Conservation (phyloP, 352 stramenopile species). For the Pythium chondricola region DNA sequence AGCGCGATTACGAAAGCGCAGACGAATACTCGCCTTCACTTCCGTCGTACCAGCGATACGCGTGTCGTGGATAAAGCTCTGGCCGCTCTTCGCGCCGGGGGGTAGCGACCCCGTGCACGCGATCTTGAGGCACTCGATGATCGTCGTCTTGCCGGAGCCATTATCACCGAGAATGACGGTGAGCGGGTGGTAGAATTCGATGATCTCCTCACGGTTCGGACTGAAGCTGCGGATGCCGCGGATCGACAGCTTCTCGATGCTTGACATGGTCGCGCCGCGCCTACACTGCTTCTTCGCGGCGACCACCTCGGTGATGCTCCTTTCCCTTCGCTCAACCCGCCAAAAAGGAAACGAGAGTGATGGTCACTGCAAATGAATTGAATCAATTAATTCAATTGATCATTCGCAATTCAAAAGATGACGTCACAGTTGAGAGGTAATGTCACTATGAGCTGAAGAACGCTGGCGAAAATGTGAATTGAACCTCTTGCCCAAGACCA, state of each 20-base stretch:
- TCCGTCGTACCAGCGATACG: slow-evolving; percentile 91
- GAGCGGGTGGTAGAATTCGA: slow-evolving; percentile 98
- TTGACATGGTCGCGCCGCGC: slow-evolving; percentile 83
- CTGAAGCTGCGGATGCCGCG: slow-evolving; percentile 97
- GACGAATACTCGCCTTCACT: slow-evolving; percentile 77
- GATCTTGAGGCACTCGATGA: slow-evolving; percentile 99
- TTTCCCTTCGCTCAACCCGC: slow-evolving; percentile 3
- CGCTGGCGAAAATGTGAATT: too few relatives aligned
- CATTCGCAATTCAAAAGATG: background rate
- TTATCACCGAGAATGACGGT: slow-evolving; percentile 98
- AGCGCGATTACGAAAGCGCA: slow-evolving; percentile 92
- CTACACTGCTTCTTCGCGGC: background rate
- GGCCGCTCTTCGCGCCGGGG: slow-evolving; percentile 81
- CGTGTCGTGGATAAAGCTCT: slow-evolving; percentile 97
- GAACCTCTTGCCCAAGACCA: too few relatives aligned
- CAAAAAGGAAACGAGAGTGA: slow-evolving; percentile 16
- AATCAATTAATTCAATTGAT: slow-evolving; percentile 8
- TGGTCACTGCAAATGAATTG: slow-evolving; percentile 22
- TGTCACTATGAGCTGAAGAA: slow-evolving; percentile 1
- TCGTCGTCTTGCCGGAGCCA: slow-evolving; percentile 98
- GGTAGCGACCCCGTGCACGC: slow-evolving; percentile 93
- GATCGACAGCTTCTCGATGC: slow-evolving; percentile 98
- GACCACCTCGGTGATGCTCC: too few relatives aligned
- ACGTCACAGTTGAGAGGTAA: background rate
- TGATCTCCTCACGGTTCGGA: slow-evolving; percentile 91